These are phyloP conservation scores for Chalciporus sphaerocephalus DNA, from an alignment of 768 basidiomycete species.

Conservation along the genomic window DNA sequence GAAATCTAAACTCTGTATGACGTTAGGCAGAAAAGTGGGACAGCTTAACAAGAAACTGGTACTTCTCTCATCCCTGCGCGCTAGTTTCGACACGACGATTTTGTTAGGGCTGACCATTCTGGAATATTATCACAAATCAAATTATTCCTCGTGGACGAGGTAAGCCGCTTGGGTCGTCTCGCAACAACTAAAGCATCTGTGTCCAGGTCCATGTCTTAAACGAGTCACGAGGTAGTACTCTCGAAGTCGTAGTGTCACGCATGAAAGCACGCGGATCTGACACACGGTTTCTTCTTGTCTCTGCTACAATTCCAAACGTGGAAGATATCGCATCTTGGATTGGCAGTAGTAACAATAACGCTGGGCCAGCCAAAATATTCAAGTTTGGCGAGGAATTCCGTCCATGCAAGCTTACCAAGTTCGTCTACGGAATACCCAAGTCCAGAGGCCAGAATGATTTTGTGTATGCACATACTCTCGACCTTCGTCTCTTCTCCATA, in stretches of 20 bases:
- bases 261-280: conserved; percentile 74
- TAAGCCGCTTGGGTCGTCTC: conserved; percentile 24
- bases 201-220: conserved; percentile 85
- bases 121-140: conserved; percentile 65
- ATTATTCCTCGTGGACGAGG: conserved; percentile 91
- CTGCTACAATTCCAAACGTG: conserved; percentile 93
- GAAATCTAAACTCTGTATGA: not conserved
- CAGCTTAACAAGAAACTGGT: conserved; percentile 87
- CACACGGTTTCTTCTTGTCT: conserved; percentile 84
- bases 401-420: conserved; percentile 72
- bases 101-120: conserved; percentile 54
- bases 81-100: conserved; percentile 6
- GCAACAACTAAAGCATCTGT: not conserved
- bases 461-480: conserved; percentile 64
- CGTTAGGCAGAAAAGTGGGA: conserved; percentile 94
- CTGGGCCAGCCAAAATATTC: conserved; percentile 56
- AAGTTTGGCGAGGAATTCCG: conserved; percentile 93
- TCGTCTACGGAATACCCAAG: conserved; percentile 68
- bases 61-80: conserved; percentile 29
- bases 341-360: conserved; percentile 37
- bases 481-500: conserved; percentile 67
- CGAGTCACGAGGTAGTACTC: conserved; percentile 83
- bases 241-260: conserved; percentile 92
- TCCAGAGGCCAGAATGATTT: conserved; percentile 72
- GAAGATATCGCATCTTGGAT: conserved; percentile 90